Evolutionary conservation across 2,329 filamentous ascomycete genomes (phyloP), one percentile per base, ranked within the genome.

Genomic region (Colletotrichum orchidophilum): DNA sequence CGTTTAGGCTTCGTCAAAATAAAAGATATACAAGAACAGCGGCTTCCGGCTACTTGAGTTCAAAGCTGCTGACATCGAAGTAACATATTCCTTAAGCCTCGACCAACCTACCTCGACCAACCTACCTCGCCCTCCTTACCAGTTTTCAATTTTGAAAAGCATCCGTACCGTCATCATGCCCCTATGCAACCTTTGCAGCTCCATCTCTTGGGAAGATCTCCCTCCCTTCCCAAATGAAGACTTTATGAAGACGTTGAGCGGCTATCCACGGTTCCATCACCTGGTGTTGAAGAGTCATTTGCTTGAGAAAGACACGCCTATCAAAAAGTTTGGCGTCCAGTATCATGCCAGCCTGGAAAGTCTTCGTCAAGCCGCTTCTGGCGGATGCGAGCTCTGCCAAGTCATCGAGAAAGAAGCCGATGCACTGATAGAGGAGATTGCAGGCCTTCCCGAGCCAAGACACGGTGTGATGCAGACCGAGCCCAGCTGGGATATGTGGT

Each of bases 401-500:
- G 13, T 31, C 11, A n/a, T 70, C 6, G 63, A 54, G 21, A 61
- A 55, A 24, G 67, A 70, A 24, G 62, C 39, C 3, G 49, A 57
- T 29, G 63, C 35, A 8, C 35, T 70, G 6, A 31, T 66, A 11
- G 50, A 62, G 18, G 63, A 70, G 29, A 61, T 70, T 21, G 26
- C n/a, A 5, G 27, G 24, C 3, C 27, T 55, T 21, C 21, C 33
- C 6, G 24, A 21, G 18, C 42, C 57, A 2, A 3, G 54, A 2
- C 15, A 27, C 9, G 57, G 55, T 2, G 6, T 13, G 2, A 29
- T 31, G 24, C 49, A n/a, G 12, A 50, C 27, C 13, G 21, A 54
- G 21, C 67, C 67, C 26, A 42, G 33, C 24, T 70, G 67, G 67
- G 55, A 66, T 29, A 70, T 70, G 62, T 70, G 67, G 67, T 9